Percentiles rank a stretch among this genome's conserved stretches.
Conservation (phyloP, 345 rosid species). For the Citrus inodora region DNA sequence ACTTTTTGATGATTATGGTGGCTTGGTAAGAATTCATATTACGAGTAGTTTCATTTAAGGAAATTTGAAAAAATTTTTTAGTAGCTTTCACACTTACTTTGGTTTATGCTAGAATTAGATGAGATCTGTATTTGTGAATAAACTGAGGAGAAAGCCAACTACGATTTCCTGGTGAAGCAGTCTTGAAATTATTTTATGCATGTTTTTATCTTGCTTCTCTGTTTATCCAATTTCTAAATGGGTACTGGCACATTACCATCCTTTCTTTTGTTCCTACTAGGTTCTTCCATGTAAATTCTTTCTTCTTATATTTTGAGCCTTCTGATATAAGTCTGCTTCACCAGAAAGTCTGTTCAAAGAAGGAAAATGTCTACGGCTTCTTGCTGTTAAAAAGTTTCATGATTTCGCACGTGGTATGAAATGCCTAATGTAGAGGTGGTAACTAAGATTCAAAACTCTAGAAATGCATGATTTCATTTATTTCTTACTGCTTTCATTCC, state of each 20-base stretch:
- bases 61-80: neutral
- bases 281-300: neutral
- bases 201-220: neutral
- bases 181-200: neutral
- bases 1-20: conserved; percentile 94
- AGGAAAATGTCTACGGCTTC: neutral
- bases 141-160: neutral
- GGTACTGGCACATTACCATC: neutral
- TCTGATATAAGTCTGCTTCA: neutral
- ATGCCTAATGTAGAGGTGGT: neutral
- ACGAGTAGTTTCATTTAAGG: neutral
- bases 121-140: neutral
- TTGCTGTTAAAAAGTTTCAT: neutral
- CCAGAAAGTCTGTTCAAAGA: neutral
- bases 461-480: neutral
- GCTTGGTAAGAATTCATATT: conserved; percentile 66
- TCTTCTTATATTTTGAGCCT: no score
- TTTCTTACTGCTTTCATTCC: conserved; percentile 1
- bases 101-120: neutral
- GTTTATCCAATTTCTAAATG: neutral
- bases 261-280: neutral
- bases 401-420: neutral
- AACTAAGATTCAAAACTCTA: neutral
- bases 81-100: neutral
- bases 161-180: neutral